A percentile compares a stretch with the other conserved stretches of the same genome.
phyloP scores from a whole-genome alignment of 768 basidiomycete species.

The Tricholoma flavovirens region DNA sequence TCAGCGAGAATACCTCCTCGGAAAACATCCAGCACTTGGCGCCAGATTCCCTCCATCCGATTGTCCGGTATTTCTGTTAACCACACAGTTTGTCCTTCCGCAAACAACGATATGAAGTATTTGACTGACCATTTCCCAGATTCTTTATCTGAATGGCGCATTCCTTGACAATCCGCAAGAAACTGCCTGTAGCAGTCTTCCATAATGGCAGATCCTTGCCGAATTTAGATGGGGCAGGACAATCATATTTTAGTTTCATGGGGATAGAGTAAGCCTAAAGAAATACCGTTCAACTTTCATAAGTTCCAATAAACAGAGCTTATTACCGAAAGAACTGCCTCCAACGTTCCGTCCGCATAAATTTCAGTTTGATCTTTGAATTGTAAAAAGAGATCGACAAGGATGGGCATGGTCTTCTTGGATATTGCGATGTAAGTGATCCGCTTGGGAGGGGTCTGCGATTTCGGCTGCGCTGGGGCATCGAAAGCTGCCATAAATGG shows the following conservation, averaged over 20 bases:
- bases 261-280: conserved; percentile 81
- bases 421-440: conserved; percentile 88
- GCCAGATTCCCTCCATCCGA: conserved; percentile 79
- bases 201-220: conserved; percentile 86
- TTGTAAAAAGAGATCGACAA: conserved; percentile 70
- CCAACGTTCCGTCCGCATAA: conserved; percentile 79
- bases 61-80: conserved; percentile 50
- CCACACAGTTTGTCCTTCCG: not conserved
- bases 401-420: conserved; percentile 80
- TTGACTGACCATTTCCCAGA: conserved; percentile 42
- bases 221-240: conserved; percentile 82
- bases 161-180: conserved; percentile 69
- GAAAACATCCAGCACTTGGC: conserved; percentile 76
- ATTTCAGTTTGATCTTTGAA: conserved; percentile 59
- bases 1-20: conserved; percentile 78
- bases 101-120: not conserved
- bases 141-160: conserved; percentile 46
- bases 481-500: conserved; percentile 82
- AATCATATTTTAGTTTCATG: conserved; percentile 92
- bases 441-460: conserved; percentile 47
- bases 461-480: conserved; percentile 35
- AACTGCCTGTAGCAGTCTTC: conserved; percentile 88
- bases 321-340: conserved; percentile 72
- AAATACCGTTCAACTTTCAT: not conserved
- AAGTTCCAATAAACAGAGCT: not conserved